A percentile compares a stretch with the other conserved stretches of the same genome.
Conservation (phyloP, 2,329 filamentous ascomycete species). For the Xylaria sp. region DNA sequence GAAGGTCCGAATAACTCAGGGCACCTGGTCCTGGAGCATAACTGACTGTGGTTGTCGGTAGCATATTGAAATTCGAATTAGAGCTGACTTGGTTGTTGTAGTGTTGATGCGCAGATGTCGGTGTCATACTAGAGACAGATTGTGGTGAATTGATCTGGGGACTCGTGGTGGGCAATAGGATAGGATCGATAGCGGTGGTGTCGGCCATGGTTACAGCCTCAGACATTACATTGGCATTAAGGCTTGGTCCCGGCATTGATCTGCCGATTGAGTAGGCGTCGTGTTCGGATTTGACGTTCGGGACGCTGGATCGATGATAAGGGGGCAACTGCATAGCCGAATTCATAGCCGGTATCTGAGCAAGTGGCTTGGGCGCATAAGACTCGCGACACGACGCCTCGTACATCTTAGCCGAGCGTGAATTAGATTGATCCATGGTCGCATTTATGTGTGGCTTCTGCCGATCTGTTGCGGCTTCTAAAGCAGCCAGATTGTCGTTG, state of each 20-base stretch:
- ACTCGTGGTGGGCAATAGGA: constrained; percentile 43
- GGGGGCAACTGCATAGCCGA: constrained; percentile 22
- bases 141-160: constrained; percentile 34
- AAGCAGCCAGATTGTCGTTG: constrained; percentile 29
- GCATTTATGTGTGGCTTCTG: constrained; percentile 22
- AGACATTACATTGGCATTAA: constrained; percentile 36
- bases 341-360: constrained; percentile 26
- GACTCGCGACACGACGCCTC: constrained; percentile 23
- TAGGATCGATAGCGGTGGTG: constrained; percentile 39
- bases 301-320: constrained; percentile 30
- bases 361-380: constrained; percentile 22
- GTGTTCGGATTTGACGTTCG: constrained; percentile 35
- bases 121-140: constrained; percentile 32
- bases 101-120: constrained; percentile 29
- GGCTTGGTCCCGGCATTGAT: constrained; percentile 37
- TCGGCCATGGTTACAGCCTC: constrained; percentile 34
- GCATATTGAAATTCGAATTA: constrained; percentile 24
- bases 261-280: constrained; percentile 38
- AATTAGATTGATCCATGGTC: constrained; percentile 22
- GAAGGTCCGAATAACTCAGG: constrained; percentile 43
- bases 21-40: constrained; percentile 28
- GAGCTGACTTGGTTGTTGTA: constrained; percentile 19
- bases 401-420: constrained; percentile 23
- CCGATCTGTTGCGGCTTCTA: constrained; percentile 31
- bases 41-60: constrained; percentile 27